Evolutionary conservation across 768 basidiomycete species (phyloP).

Genomic region (Grammothele lineata): DNA sequence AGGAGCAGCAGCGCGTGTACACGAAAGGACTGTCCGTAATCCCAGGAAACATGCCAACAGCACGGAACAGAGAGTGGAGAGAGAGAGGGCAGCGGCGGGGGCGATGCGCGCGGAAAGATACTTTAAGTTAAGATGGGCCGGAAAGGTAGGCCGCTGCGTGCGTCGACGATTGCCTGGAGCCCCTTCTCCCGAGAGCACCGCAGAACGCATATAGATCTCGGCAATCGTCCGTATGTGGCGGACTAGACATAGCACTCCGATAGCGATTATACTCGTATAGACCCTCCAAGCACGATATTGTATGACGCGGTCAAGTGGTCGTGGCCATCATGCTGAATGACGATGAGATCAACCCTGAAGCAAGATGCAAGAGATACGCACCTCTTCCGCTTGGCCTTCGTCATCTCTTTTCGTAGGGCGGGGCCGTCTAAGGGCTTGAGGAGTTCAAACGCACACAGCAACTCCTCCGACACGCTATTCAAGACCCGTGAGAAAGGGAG

Average conservation of each 20-base stretch:
- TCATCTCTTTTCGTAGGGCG: slow-evolving; percentile 96
- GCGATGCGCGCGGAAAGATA: slow-evolving; percentile 13
- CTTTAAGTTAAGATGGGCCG: slow-evolving; percentile 18
- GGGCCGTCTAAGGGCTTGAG: slow-evolving; percentile 94
- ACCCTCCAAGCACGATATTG: slow-evolving; percentile 7
- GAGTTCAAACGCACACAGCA: slow-evolving; percentile 95
- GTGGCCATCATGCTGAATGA: slow-evolving; percentile 27
- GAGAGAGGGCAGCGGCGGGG: slow-evolving; percentile 1
- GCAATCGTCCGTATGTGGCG: no score
- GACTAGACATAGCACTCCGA: slow-evolving; percentile 4
- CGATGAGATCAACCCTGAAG: background rate
- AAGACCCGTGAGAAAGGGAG: background rate
- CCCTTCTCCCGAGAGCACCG: no score
- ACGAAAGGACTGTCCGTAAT: slow-evolving; percentile 24
- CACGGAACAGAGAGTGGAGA: slow-evolving; percentile 10
- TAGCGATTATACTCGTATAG: slow-evolving; percentile 22
- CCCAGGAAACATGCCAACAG: slow-evolving; percentile 17
- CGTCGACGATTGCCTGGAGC: slow-evolving; percentile 3
- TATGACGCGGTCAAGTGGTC: slow-evolving; percentile 21
- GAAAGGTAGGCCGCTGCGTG: background rate
- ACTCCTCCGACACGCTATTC: slow-evolving; percentile 87
- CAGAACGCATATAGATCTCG: no score
- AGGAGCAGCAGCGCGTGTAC: slow-evolving; percentile 22
- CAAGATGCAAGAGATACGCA: slow-evolving; percentile 27
- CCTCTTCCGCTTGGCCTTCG: slow-evolving; percentile 98